Conservation (phyloP, 495 filamentous ascomycete genomes). For the Trichoderma orchidacearum region DNA sequence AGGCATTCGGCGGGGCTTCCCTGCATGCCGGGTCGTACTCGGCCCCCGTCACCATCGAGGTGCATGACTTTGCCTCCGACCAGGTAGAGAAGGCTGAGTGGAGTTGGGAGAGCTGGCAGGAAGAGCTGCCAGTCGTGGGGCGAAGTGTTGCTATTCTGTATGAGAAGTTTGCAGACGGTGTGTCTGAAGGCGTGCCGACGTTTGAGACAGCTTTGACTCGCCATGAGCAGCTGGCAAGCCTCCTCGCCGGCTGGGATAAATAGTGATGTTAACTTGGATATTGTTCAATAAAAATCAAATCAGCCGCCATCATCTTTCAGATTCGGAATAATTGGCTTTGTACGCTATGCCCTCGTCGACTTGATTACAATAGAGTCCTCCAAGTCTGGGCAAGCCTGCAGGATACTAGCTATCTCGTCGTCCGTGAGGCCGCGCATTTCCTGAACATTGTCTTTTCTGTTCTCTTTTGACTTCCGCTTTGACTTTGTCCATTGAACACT, state of each 20-base stretch:
- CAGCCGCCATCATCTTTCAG: no score
- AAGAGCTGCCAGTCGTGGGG: slow-evolving; percentile 18
- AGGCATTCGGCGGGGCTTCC: slow-evolving; percentile 13
- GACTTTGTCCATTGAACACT: not conserved
- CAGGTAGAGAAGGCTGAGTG: slow-evolving; percentile 27
- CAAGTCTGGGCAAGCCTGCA: not conserved
- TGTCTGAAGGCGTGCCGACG: slow-evolving; percentile 13
- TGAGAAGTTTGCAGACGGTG: slow-evolving; percentile 27
- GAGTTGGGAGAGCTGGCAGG: slow-evolving; percentile 26
- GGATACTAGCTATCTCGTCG: not conserved
- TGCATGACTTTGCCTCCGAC: slow-evolving; percentile 27
- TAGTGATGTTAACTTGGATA: no score
- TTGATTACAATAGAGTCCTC: not conserved
- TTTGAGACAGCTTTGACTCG: slow-evolving; percentile 29
- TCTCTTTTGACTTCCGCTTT: not conserved
- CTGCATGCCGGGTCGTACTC: slow-evolving; percentile 21
- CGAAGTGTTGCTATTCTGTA: slow-evolving; percentile 35
- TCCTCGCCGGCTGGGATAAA: slow-evolving; percentile 7
- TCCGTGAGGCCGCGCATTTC: not conserved
- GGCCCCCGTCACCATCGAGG: slow-evolving; percentile 21
- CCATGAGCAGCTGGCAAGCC: slow-evolving; percentile 20
- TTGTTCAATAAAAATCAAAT: no score
- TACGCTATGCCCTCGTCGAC: not conserved
- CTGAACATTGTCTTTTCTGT: not conserved
- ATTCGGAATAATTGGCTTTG: no score